Evolutionary conservation across 2,329 filamentous ascomycete species (phyloP), one percentile per base, ranked within the genome.

Genomic region (Aspergillus arachidicola): DNA sequence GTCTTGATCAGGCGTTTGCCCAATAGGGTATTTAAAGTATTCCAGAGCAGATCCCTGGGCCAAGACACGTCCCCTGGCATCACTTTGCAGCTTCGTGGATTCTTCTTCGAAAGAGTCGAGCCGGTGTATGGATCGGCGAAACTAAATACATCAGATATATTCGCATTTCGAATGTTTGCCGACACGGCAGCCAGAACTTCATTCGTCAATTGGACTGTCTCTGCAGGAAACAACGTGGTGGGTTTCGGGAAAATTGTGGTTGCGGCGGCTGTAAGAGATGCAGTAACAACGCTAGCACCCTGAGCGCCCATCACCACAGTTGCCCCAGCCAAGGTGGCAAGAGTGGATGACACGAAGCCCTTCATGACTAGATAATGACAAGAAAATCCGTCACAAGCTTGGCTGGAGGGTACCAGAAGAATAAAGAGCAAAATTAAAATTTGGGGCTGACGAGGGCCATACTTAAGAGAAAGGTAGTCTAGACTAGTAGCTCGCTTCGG

Each of bases 21-120:
- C 62, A 80, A 64, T 16, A 81, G 70, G 21, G 76, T 57, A 57
- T 81, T 63, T n/a, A 81, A 75, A 3, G 80, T 58, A 10, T 69
- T 66, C 71, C 72, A 61, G 58, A 68, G 7, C 57, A 51, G 11
- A 9, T 60, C 34, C 2, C 53, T 23, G 6, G 71, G 71, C 71
- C 69, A 73, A 6, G 38, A 21, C 4, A 30, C 19, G 51, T 72
- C 69, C 6, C 70, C 71, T 10, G 71, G 69, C 56, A 71, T 60
- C 9, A 56, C 2, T 55, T 72, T 72, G 65, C 71, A 72, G 23
- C 76, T 82, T 38, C 81, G 83, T 64, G 80, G 79, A 76, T 79
- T 82, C 7, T 61, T 63, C 46, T 68, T 66, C 6, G 51, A 51
- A 34, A 46, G 57, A 53, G 64, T 58, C 62, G 65, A 46, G 43